phyloP scores from a whole-genome alignment of 805 yeast genomes.

The Metahyphopichia silvanorum region DNA sequence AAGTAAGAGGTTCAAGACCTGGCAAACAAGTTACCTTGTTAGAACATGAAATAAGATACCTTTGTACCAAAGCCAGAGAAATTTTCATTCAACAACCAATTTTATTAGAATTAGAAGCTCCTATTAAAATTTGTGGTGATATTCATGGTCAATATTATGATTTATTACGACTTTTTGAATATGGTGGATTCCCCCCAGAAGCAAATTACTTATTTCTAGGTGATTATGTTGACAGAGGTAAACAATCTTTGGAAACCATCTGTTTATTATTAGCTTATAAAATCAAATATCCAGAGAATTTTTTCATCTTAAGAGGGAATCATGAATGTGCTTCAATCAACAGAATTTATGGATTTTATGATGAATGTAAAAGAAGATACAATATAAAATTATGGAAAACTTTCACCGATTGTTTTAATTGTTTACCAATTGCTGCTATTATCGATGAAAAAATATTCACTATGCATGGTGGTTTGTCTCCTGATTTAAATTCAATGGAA shows the following conservation, averaged over 20 bases:
- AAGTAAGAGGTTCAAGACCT: conserved; percentile 93
- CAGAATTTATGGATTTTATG: conserved; percentile 92
- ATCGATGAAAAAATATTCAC: conserved; percentile 93
- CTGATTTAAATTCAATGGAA: conserved; percentile 92
- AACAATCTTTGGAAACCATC: conserved; percentile 90
- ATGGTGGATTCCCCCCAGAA: conserved; percentile 96
- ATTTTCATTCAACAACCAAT: conserved; percentile 94
- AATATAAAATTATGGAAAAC: conserved; percentile 95
- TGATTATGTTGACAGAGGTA: conserved; percentile 94
- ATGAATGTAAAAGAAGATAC: conserved; percentile 93
- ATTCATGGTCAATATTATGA: conserved; percentile 95
- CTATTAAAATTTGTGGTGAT: conserved; percentile 90
- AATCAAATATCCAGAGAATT: conserved; percentile 92
- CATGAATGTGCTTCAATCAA: conserved; percentile 95
- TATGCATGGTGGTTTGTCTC: conserved; percentile 95
- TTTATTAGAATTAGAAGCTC: conserved; percentile 86
- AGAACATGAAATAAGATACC: conserved; percentile 83
- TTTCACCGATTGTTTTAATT: conserved; percentile 92
- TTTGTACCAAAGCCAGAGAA: conserved; percentile 92
- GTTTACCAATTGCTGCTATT: conserved; percentile 92
- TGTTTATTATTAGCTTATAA: conserved; percentile 86
- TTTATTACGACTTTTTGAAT: conserved; percentile 83
- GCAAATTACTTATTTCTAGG: conserved; percentile 89
- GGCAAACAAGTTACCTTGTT: conserved; percentile 88
- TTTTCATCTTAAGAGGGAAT: conserved; percentile 88